These are phyloP conservation scores for Bocquillonia castaneifolia DNA, from an alignment of 441 rosid genomes.

Conservation along the genomic window DNA sequence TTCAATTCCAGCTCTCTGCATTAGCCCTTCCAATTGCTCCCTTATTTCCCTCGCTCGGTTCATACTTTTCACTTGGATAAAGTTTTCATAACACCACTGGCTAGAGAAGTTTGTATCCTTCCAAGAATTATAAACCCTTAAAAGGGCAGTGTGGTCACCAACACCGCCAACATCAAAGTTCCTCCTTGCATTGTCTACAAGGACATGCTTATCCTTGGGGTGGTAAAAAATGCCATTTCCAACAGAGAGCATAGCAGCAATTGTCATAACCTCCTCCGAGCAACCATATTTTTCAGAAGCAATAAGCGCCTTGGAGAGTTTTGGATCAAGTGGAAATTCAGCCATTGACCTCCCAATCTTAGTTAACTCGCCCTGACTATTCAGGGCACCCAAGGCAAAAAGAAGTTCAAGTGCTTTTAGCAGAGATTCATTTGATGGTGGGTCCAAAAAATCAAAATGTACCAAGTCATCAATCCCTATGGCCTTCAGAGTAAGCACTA, in stretches of 20 bases:
- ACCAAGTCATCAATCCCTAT: constrained; percentile 90
- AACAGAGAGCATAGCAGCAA: constrained; percentile 92
- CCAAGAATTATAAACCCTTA: constrained; percentile 88
- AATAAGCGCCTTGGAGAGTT: constrained; percentile 85
- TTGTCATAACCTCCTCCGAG: constrained; percentile 83
- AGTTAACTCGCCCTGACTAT: constrained; percentile 88
- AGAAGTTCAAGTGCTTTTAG: constrained; percentile 83
- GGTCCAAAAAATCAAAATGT: constrained; percentile 96
- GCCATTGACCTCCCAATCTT: constrained; percentile 96
- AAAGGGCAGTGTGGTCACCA: constrained; percentile 83
- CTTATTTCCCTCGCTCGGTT: constrained; percentile 74
- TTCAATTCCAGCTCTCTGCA: constrained; percentile 69
- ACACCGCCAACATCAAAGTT: constrained; percentile 80
- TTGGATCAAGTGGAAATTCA: constrained; percentile 94
- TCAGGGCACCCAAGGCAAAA: constrained; percentile 83
- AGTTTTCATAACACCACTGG: constrained; percentile 95
- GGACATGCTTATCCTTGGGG: constrained; percentile 94
- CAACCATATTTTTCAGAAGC: constrained; percentile 91
- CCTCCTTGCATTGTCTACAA: constrained; percentile 89
- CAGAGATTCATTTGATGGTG: constrained; percentile 94
- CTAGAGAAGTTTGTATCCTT: constrained; percentile 88
- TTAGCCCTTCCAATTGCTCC: constrained; percentile 69
- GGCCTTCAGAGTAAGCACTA: constrained; percentile 88
- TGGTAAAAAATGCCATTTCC: constrained; percentile 97
- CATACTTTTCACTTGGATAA: constrained; percentile 86